Evolutionary conservation across 306 rosid species (phyloP).

Genomic region (Fagus crenata): DNA sequence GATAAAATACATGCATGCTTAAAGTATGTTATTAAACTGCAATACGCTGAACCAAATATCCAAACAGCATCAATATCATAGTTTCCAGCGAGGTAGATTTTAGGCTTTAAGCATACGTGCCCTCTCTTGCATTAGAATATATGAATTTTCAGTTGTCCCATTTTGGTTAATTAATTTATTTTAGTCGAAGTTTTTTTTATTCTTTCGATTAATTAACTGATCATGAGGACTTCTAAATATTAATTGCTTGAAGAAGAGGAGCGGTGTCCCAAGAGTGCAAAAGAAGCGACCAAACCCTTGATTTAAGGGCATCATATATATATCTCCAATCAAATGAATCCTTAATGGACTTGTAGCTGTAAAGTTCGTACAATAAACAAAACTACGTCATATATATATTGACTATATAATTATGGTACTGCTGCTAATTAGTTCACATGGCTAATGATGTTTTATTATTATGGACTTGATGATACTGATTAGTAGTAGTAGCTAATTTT

Average conservation of each 20-base stretch:
- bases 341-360: slow-evolving; percentile 36
- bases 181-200: no score
- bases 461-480: slow-evolving; percentile 9
- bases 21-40: no score
- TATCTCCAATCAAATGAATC: slow-evolving; percentile 22
- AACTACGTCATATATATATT: slow-evolving; percentile 7
- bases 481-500: no score
- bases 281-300: slow-evolving; percentile 41
- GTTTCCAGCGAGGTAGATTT: no score
- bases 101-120: no score
- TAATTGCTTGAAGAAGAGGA: slow-evolving; percentile 7
- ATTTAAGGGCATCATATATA: slow-evolving; percentile 34
- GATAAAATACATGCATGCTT: no score
- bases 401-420: slow-evolving; percentile 15
- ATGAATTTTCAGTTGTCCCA: no score
- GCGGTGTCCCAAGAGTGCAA: slow-evolving; percentile 16
- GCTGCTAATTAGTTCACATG: slow-evolving; percentile 11
- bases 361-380: slow-evolving; percentile 35
- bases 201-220: no score
- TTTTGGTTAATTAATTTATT: no score
- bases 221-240: not conserved
- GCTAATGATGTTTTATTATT: not conserved
- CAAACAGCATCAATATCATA: no score
- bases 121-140: no score
- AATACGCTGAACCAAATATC: no score